A percentile compares a stretch with the other conserved stretches of the same genome.
These are phyloP conservation scores for Exophiala spinifera DNA, from an alignment of 2,329 filamentous ascomycete genomes.

Conservation along the genomic window DNA sequence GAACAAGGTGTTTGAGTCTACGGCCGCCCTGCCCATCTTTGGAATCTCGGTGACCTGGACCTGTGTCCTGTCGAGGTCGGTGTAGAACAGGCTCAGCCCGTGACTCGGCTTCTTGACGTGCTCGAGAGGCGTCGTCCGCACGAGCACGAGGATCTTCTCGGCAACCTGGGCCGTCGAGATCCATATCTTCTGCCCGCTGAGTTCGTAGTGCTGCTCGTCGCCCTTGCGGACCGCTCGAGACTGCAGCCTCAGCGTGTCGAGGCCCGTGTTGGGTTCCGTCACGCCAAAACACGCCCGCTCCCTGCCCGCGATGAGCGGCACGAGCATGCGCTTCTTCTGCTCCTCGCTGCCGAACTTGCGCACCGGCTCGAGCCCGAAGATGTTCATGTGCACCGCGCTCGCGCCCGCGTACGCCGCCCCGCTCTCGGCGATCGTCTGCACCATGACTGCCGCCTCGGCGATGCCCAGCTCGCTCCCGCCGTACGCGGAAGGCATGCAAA, in stretches of 20 bases:
- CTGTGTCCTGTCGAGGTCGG: constrained; percentile 37
- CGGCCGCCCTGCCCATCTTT: constrained; percentile 46
- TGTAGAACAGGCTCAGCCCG: constrained; percentile 47
- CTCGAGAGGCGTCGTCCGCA: constrained; percentile 41
- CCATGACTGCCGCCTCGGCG: constrained; percentile 46
- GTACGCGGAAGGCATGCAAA: constrained; percentile 44
- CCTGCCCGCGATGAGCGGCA: constrained; percentile 40
- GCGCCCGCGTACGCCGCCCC: constrained; percentile 45
- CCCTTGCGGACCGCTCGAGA: constrained; percentile 35
- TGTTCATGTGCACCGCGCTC: constrained; percentile 48
- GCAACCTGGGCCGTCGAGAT: constrained; percentile 47
- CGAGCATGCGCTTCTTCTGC: constrained; percentile 41
- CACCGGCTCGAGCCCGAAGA: constrained; percentile 47
- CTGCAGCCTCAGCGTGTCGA: constrained; percentile 44
- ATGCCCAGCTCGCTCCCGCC: constrained; percentile 44
- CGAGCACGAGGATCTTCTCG: constrained; percentile 45
- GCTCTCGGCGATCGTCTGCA: constrained; percentile 48
- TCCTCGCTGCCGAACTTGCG: constrained; percentile 45
- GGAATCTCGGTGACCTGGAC: constrained; percentile 45
- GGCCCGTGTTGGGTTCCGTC: constrained; percentile 44
- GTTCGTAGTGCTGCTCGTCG: constrained; percentile 33
- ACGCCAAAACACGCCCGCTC: constrained; percentile 45
- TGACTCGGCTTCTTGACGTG: constrained; percentile 42
- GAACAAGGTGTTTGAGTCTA: constrained; percentile 45
- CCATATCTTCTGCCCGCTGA: constrained; percentile 46